These are phyloP conservation scores for Sicyos baderoa DNA, from an alignment of 306 rosid genomes.

Conservation along the genomic window DNA sequence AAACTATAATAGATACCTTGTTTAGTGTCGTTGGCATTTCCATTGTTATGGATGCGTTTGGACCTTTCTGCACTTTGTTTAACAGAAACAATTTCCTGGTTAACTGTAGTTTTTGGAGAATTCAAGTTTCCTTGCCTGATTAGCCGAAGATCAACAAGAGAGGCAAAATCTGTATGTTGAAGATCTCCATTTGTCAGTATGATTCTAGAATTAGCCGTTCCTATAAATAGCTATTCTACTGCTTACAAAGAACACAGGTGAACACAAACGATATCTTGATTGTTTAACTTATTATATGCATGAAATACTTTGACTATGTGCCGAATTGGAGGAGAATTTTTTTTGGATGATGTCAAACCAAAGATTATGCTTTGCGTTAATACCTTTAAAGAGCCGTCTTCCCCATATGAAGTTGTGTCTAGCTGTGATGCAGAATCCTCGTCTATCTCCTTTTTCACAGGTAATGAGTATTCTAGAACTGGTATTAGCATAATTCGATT, in stretches of 20 bases:
- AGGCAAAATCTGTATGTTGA: slow-evolving; percentile 40
- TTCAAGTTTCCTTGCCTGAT: slow-evolving; percentile 31
- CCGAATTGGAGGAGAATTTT: background rate
- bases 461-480: slow-evolving; percentile 63
- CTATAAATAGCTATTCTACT: background rate
- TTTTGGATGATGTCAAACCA: slow-evolving; percentile 17
- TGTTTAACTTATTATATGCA: background rate
- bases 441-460: slow-evolving; percentile 41
- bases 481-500: slow-evolving; percentile 48
- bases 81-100: slow-evolving; percentile 11
- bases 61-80: slow-evolving; percentile 22
- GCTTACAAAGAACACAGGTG: background rate
- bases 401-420: slow-evolving; percentile 48
- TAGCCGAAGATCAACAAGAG: slow-evolving; percentile 41
- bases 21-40: slow-evolving; percentile 25
- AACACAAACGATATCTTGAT: background rate
- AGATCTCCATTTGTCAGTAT: slow-evolving; percentile 23
- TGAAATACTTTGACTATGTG: background rate
- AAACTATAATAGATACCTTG: slow-evolving; percentile 32
- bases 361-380: background rate
- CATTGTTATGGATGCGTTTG: slow-evolving; percentile 18
- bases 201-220: background rate
- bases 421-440: slow-evolving; percentile 38
- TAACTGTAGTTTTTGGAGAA: slow-evolving; percentile 19
- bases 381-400: slow-evolving; percentile 91